Evolutionary conservation across 2,329 filamentous ascomycete species (phyloP).

Genomic region (Chrysoporthe puriensis): DNA sequence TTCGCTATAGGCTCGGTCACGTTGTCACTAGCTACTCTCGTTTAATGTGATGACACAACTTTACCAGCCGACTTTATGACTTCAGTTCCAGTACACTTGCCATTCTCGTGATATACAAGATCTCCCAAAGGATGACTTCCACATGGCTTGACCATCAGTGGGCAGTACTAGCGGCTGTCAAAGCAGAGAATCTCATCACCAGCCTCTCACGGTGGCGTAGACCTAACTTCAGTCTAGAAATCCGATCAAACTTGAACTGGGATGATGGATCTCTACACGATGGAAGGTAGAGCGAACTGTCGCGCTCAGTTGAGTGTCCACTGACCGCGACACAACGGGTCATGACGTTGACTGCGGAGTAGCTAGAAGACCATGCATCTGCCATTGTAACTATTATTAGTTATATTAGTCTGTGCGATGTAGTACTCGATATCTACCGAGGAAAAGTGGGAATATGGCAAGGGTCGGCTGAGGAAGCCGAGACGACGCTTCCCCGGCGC

Average conservation of each 20-base stretch:
- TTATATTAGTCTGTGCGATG: background rate
- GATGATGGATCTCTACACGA: too few species aligned
- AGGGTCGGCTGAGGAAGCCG: background rate
- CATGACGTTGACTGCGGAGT: background rate
- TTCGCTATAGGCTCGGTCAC: slow-evolving; percentile 23
- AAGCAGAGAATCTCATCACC: too few species aligned
- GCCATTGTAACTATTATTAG: background rate
- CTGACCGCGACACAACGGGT: too few species aligned
- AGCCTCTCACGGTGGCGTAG: too few species aligned
- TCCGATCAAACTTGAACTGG: too few species aligned
- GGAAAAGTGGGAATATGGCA: background rate
- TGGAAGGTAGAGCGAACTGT: too few species aligned
- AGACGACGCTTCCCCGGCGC: background rate
- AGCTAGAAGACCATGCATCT: background rate
- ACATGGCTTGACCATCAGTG: too few species aligned
- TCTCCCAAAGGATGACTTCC: too few species aligned
- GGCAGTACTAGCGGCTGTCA: too few species aligned
- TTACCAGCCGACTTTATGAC: background rate
- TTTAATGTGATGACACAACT: slow-evolving; percentile 10
- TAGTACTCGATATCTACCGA: background rate
- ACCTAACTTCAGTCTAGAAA: too few species aligned
- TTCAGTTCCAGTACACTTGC: background rate
- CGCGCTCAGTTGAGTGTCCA: too few species aligned
- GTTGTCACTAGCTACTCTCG: slow-evolving; percentile 23
- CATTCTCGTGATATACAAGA: background rate